A percentile compares a stretch with the other conserved stretches of the same genome.
These are phyloP conservation scores for Lichenothelia convexa DNA, from an alignment of 495 filamentous ascomycete genomes.

Conservation along the genomic window DNA sequence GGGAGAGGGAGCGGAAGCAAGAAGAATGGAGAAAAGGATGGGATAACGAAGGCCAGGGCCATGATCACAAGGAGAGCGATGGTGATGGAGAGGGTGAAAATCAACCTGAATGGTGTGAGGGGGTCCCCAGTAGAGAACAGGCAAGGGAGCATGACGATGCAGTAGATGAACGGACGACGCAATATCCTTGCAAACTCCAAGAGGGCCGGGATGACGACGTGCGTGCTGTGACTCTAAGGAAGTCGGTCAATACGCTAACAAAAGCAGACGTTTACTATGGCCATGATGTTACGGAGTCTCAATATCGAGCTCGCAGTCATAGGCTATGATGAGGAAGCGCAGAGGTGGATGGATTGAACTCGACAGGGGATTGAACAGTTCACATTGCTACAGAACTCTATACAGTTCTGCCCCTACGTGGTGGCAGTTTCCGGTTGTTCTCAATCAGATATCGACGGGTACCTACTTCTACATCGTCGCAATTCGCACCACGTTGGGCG, in stretches of 20 bases:
- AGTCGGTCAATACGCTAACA: not conserved
- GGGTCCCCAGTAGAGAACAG: constrained; percentile 7
- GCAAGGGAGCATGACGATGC: no score
- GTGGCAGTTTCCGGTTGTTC: no score
- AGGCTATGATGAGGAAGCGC: constrained; percentile 37
- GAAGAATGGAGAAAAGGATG: constrained; percentile 18
- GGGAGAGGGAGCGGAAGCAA: constrained; percentile 26
- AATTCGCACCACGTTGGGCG: no score
- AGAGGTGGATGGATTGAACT: constrained; percentile 32
- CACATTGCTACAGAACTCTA: no score
- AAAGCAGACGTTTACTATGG: constrained; percentile 40
- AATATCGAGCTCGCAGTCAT: constrained; percentile 46
- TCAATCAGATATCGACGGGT: no score
- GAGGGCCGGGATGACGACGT: constrained; percentile 21
- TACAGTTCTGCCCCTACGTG: no score
- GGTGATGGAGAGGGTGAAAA: constrained; percentile 3
- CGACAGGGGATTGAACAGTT: no score
- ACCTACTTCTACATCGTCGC: no score
- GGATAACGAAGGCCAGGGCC: constrained; percentile 15
- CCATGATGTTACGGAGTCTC: constrained; percentile 48
- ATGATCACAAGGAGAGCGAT: constrained; percentile 5
- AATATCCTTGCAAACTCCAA: no score
- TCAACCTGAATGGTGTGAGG: not conserved
- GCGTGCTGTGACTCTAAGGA: constrained; percentile 6
- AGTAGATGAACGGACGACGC: no score